Conservation (phyloP, 2,329 filamentous ascomycete species). For the Sphaerostilbella broomeana region DNA sequence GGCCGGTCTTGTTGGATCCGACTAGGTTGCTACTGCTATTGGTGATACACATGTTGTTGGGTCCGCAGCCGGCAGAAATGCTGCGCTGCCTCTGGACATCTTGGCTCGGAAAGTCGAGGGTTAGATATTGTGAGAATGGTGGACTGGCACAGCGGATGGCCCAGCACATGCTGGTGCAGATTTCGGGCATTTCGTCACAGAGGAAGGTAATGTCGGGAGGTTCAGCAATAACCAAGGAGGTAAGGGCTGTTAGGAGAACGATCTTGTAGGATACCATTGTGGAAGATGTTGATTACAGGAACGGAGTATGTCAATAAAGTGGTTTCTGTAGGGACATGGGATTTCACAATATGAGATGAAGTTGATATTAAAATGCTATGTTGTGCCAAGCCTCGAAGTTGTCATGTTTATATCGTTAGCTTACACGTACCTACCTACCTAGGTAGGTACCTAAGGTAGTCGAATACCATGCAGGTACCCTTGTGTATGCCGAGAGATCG, state of each 20-base stretch:
- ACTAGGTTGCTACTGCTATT: constrained; percentile 2
- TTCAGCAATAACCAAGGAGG: background rate
- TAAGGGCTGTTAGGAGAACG: background rate
- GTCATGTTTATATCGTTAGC: too few relatives aligned
- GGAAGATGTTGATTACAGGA: background rate
- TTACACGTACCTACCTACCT: too few relatives aligned
- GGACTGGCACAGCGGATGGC: constrained; percentile 18
- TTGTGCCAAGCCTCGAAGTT: too few relatives aligned
- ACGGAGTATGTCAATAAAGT: background rate
- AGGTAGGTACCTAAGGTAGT: too few relatives aligned
- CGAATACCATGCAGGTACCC: too few relatives aligned
- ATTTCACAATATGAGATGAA: background rate
- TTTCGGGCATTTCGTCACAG: constrained; percentile 16
- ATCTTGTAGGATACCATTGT: constrained; percentile 6
- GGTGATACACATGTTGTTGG: constrained; percentile 16
- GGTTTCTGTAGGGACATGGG: background rate
- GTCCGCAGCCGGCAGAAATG: constrained; percentile 12
- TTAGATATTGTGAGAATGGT: constrained; percentile 12
- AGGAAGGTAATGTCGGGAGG: constrained; percentile 18
- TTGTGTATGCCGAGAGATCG: too few relatives aligned
- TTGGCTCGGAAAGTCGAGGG: constrained; percentile 12
- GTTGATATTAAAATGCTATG: too few relatives aligned
- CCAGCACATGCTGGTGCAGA: constrained; percentile 22
- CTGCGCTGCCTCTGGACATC: constrained; percentile 1
- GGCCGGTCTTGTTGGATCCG: constrained; percentile 12